Percentiles rank a stretch among this genome's conserved stretches.
Conservation (phyloP, 805 yeast genomes). For the Kodamaea kaohsiungensis region DNA sequence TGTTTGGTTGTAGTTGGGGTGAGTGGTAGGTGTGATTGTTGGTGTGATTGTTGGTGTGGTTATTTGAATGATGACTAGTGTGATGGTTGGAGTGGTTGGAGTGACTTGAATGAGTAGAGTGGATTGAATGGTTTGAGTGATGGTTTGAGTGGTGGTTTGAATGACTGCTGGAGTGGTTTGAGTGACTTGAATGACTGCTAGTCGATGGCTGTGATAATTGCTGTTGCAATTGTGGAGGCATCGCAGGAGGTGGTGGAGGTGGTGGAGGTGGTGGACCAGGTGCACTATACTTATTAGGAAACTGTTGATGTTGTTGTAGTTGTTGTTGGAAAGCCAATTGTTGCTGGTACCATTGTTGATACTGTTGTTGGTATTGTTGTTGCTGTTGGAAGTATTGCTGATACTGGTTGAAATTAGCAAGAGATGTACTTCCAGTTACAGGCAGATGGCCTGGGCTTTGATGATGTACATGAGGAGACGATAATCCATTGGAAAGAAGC, state of each 20-base stretch:
- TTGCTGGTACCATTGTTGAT: slow-evolving; percentile 6
- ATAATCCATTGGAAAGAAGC: not conserved
- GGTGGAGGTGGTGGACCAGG: slow-evolving; percentile 1
- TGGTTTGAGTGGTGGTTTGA: not conserved
- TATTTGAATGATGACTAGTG: too few relatives aligned
- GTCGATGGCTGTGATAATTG: not conserved
- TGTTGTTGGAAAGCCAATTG: slow-evolving; percentile 2
- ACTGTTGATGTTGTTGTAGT: not conserved
- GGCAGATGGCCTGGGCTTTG: not conserved
- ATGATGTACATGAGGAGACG: not conserved
- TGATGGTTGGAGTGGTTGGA: not conserved
- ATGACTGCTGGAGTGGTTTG: not conserved
- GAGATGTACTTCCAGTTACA: not conserved
- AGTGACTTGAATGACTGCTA: not conserved
- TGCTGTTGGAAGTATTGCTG: slow-evolving; percentile 3
- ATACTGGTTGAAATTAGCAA: not conserved
- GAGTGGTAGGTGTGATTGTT: not conserved
- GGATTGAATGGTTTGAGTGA: not conserved
- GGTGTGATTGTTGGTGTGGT: not conserved
- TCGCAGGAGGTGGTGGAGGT: slow-evolving; percentile 7
- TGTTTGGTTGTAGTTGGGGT: not conserved
- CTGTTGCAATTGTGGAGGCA: slow-evolving; percentile 1
- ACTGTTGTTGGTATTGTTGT: slow-evolving; percentile 5
- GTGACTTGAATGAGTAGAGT: not conserved
- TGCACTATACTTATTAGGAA: not conserved